Evolutionary conservation across 2,329 filamentous ascomycete genomes (phyloP).

Genomic region (Aspergillus aculeatus): DNA sequence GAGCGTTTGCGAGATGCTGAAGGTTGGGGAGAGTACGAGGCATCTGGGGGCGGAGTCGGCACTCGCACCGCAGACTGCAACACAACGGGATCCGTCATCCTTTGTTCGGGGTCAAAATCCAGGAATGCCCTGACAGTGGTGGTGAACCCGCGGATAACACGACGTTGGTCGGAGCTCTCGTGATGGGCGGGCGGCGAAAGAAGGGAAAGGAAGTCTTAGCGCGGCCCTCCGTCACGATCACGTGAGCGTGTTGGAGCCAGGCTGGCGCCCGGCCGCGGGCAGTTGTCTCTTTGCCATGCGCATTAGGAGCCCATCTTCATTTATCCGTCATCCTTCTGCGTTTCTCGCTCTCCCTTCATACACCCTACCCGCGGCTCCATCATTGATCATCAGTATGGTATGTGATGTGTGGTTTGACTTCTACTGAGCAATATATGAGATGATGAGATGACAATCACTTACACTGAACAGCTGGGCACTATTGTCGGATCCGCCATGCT

Average conservation of each 20-base stretch:
- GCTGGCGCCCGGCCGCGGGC: constrained; percentile 13
- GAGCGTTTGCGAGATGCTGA: constrained; percentile 58
- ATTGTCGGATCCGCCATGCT: constrained; percentile 74
- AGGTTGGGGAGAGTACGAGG: constrained; percentile 48
- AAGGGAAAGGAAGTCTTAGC: constrained; percentile 26
- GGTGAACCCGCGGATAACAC: constrained; percentile 9
- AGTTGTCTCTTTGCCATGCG: constrained; percentile 1
- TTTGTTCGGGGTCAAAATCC: constrained; percentile 13
- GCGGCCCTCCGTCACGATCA: constrained; percentile 7
- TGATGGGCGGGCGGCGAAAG: constrained; percentile 15
- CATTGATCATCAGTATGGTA: constrained; percentile 29
- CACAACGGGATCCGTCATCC: constrained; percentile 47
- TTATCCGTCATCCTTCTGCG: background rate
- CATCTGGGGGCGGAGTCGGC: constrained; percentile 54
- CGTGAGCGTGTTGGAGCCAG: constrained; percentile 22
- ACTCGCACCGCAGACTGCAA: constrained; percentile 59
- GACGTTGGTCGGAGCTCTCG: constrained; percentile 12
- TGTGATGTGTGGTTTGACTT: background rate
- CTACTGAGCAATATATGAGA: background rate
- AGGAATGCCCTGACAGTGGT: constrained; percentile 12
- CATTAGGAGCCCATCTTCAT: background rate
- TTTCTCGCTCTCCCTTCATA: background rate
- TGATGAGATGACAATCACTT: constrained; percentile 10
- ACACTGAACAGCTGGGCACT: constrained; percentile 74
- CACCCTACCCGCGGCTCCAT: background rate